phyloP scores from a whole-genome alignment of 306 rosid genomes.

The Chamaecrista fasciculata region DNA sequence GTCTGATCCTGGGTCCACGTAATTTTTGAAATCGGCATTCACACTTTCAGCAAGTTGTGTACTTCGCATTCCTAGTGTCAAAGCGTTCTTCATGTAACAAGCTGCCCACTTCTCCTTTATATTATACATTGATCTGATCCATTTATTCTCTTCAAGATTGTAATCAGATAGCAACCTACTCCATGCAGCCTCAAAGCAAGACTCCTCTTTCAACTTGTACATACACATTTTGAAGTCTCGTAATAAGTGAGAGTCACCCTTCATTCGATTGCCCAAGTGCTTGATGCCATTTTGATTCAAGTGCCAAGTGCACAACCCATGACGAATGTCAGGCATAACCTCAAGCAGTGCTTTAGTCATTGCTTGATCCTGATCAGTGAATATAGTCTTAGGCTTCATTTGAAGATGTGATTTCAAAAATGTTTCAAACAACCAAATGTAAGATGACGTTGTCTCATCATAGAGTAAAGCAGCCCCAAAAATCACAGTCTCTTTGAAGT shows the following conservation, averaged over 20 bases:
- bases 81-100: background rate
- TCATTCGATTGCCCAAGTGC: background rate
- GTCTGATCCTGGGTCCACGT: background rate
- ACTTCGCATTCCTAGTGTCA: background rate
- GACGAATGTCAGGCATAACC: background rate
- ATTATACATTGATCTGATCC: background rate
- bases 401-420: background rate
- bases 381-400: background rate
- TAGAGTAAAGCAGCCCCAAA: background rate
- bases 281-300: background rate
- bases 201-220: too few species aligned
- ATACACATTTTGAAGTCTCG: too few species aligned
- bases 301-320: background rate
- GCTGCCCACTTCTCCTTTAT: background rate
- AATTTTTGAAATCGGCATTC: background rate
- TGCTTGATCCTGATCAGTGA: too few species aligned
- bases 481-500: background rate
- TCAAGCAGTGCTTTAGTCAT: background rate
- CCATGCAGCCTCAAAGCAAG: too few species aligned
- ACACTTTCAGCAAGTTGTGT: background rate
- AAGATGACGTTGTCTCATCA: background rate
- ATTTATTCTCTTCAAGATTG: background rate
- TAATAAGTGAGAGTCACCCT: background rate
- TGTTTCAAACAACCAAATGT: background rate
- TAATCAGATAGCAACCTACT: too few species aligned